Conservation (phyloP, 1,284 basidiomycete species). For the Volvariella volvacea region DNA sequence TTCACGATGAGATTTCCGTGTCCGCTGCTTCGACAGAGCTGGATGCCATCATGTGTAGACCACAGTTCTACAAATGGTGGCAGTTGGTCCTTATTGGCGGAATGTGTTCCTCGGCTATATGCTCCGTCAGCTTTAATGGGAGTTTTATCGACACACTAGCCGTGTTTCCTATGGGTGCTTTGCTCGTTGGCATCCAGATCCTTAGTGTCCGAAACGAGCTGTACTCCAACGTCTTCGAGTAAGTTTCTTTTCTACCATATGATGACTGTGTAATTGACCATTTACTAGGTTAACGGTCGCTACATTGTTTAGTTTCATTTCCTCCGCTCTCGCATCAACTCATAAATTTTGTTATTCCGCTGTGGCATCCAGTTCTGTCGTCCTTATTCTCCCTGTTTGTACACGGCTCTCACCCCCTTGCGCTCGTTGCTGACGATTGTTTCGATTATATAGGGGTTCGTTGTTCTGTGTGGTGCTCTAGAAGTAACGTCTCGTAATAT, state of each 20-base stretch:
- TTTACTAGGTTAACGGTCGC: slow-evolving; percentile 68
- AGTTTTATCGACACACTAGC: slow-evolving; percentile 78
- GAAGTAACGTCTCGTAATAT: slow-evolving; percentile 79
- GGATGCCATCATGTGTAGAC: slow-evolving; percentile 71
- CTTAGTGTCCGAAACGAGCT: slow-evolving; percentile 75
- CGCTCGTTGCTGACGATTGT: not conserved
- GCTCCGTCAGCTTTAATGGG: slow-evolving; percentile 64
- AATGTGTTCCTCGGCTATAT: slow-evolving; percentile 78
- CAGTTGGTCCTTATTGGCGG: slow-evolving; percentile 75
- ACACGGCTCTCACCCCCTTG: not conserved
- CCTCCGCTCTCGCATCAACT: slow-evolving; percentile 71
- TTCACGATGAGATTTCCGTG: slow-evolving; percentile 82
- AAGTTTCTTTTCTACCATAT: slow-evolving; percentile 18
- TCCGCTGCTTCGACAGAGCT: slow-evolving; percentile 71
- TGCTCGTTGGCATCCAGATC: slow-evolving; percentile 74
- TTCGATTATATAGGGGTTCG: slow-evolving; percentile 50
- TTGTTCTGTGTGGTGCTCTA: slow-evolving; percentile 75
- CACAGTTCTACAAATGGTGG: slow-evolving; percentile 57
- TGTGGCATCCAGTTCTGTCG: slow-evolving; percentile 78
- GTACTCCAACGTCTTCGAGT: slow-evolving; percentile 85
- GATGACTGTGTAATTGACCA: not conserved
- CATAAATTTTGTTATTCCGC: slow-evolving; percentile 81
- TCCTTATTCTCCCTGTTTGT: slow-evolving; percentile 79
- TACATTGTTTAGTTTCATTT: slow-evolving; percentile 74
- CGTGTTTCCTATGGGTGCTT: slow-evolving; percentile 73